Evolutionary conservation across 1,284 basidiomycete genomes (phyloP), one percentile per base, ranked within the genome.

Genomic region (Hemileia vastatrix): DNA sequence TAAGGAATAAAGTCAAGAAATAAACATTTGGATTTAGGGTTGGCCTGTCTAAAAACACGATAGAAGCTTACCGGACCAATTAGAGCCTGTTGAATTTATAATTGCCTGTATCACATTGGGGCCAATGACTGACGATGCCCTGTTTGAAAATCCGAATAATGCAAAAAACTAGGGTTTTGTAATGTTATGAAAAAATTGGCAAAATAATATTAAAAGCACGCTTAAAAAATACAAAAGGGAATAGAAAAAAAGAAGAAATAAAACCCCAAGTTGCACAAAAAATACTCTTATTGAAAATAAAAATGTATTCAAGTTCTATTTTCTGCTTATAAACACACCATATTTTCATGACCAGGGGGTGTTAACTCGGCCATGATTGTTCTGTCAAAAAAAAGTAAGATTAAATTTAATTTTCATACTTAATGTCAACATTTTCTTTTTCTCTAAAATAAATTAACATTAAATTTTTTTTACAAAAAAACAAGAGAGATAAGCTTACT

Each of bases 111-210:
- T 55, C 5, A 63, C 54, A 44, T 56, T 63, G 9, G 60, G 60
- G 5, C 60, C 60, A 21, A 63, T 63, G 32, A 63, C 56, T 24
- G 60, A 63, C 23, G 60, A 55, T 1, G 60, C 60, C 44, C 60
- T 45, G 49, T 63, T 63, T 1, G 60, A 63, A 40, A 63, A 63
- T 18, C 60, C 60, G 49, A 63, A 63, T 18, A 63, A 31, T n/a
- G 44, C 53, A 44, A 63, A 63, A 54, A 63, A 63, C 60, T 63
- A 23, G 13, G 9, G n/a, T n/a, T n/a, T n/a, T n/a, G n/a, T n/a
- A n/a, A n/a, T n/a, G n/a, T n/a, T n/a, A n/a, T n/a, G n/a, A n/a
- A n/a, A n/a, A n/a, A n/a, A n/a, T n/a, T n/a, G n/a, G n/a, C n/a
- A n/a, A n/a, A n/a, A n/a, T n/a, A n/a, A n/a, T n/a, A n/a, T n/a